Evolutionary conservation across 768 basidiomycete species (phyloP).

Genomic region (Kwoniella dejecticola): DNA sequence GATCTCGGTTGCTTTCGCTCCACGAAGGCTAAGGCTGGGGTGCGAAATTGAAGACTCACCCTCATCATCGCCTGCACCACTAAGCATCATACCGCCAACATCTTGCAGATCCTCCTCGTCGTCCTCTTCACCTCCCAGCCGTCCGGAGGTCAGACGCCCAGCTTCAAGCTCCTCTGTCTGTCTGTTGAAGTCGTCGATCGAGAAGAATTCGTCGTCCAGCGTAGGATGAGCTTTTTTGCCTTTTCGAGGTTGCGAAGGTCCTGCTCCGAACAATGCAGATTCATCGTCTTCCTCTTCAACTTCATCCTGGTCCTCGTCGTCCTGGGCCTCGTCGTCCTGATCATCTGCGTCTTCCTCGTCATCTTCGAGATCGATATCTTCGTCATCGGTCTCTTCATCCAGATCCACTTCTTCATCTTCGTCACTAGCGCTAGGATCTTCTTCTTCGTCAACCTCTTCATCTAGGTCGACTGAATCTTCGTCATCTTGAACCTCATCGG

Average conservation of each 20-base stretch:
- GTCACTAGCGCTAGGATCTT: constrained; percentile 42
- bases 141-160: constrained; percentile 64
- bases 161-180: constrained; percentile 79
- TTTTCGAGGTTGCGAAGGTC: constrained; percentile 29
- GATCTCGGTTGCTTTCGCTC: too few relatives aligned
- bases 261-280: constrained; percentile 41
- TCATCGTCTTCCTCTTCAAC: constrained; percentile 52
- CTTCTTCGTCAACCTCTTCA: constrained; percentile 54
- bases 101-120: constrained; percentile 49
- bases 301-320: constrained; percentile 43
- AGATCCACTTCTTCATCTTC: constrained; percentile 41
- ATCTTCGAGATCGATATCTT: constrained; percentile 43
- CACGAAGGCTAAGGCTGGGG: too few relatives aligned
- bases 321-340: constrained; percentile 32
- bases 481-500: constrained; percentile 54
- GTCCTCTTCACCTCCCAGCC: constrained; percentile 58
- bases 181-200: constrained; percentile 80
- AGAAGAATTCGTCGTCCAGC: constrained; percentile 89
- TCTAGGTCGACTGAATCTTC: constrained; percentile 31
- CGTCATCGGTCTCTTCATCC: constrained; percentile 36
- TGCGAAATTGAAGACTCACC: too few relatives aligned
- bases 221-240: constrained; percentile 57
- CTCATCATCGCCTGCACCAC: constrained; percentile 40
- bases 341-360: constrained; percentile 25
- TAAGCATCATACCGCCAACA: constrained; percentile 42